Percentiles rank a stretch among this genome's conserved stretches.
These are phyloP conservation scores for Abrus precatorius DNA, from an alignment of 306 rosid genomes.

Conservation along the genomic window DNA sequence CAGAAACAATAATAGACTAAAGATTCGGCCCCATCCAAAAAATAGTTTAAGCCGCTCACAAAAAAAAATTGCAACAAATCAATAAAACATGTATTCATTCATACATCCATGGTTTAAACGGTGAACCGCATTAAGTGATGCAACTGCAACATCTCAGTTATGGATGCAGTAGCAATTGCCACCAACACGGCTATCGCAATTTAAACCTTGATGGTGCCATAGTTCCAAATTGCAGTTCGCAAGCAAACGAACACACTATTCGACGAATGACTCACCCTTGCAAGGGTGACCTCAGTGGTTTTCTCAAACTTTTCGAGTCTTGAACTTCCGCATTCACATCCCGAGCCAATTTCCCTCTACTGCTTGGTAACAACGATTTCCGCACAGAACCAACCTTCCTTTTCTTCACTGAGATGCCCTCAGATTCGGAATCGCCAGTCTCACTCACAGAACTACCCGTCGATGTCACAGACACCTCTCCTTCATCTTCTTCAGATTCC, in stretches of 20 bases:
- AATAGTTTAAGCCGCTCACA: not conserved
- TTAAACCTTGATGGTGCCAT: no score
- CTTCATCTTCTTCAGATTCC: not conserved
- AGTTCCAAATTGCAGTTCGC: not conserved
- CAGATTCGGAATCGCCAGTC: conserved; percentile 46
- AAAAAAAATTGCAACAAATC: not conserved
- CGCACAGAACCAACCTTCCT: conserved; percentile 15
- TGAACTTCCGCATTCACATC: conserved; percentile 37
- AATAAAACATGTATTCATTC: not conserved
- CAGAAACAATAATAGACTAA: conserved; percentile 26
- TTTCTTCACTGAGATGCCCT: conserved; percentile 2
- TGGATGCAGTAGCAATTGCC: not conserved
- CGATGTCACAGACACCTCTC: conserved; percentile 15
- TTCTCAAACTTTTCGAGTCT: conserved; percentile 25
- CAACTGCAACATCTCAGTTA: not conserved
- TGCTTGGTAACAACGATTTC: not conserved
- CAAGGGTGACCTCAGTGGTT: not conserved
- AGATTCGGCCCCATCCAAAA: not conserved
- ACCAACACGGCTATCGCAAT: no score
- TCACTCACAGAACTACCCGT: conserved; percentile 49
- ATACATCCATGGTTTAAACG: not conserved
- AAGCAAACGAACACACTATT: not conserved
- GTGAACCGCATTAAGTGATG: not conserved
- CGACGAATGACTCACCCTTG: conserved; percentile 46
- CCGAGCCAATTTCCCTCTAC: conserved; percentile 3